Evolutionary conservation across 805 yeast genomes (phyloP).

Genomic region (Saturnispora kantuleensis): DNA sequence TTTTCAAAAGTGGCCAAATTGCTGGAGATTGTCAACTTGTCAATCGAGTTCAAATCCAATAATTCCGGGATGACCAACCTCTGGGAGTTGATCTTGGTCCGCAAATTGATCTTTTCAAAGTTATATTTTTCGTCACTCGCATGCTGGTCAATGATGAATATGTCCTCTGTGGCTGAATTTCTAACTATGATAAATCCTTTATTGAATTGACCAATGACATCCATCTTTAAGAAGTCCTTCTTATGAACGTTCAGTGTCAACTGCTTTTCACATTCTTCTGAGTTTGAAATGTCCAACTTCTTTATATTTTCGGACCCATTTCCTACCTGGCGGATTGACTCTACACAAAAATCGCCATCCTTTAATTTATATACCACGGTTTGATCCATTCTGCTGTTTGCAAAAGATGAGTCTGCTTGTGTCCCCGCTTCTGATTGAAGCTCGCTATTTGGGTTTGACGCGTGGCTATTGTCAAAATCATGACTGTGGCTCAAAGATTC

Average conservation of each 20-base stretch:
- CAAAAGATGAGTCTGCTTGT: background rate
- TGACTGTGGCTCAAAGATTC: too few relatives aligned
- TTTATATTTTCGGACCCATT: background rate
- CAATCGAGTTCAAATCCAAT: conserved; percentile 65
- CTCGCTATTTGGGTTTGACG: too few relatives aligned
- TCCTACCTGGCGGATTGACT: background rate
- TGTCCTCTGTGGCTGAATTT: conserved; percentile 37
- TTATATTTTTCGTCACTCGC: conserved; percentile 95
- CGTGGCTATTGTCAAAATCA: too few relatives aligned
- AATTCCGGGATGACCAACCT: conserved; percentile 50
- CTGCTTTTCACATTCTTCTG: conserved; percentile 44
- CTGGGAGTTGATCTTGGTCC: conserved; percentile 55
- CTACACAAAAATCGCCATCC: background rate
- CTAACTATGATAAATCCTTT: conserved; percentile 84
- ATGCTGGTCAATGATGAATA: conserved; percentile 92
- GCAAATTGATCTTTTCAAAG: conserved; percentile 59
- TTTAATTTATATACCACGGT: background rate
- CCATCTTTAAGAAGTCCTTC: conserved; percentile 65
- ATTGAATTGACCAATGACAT: conserved; percentile 86
- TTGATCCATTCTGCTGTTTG: background rate
- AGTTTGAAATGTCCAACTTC: conserved; percentile 31
- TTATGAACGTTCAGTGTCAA: conserved; percentile 58
- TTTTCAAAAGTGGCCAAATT: conserved; percentile 44
- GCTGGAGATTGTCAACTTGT: conserved; percentile 63
- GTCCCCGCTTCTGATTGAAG: too few relatives aligned